phyloP scores from a whole-genome alignment of 2,329 filamentous ascomycete genomes.

The Claviceps fusiformis region DNA sequence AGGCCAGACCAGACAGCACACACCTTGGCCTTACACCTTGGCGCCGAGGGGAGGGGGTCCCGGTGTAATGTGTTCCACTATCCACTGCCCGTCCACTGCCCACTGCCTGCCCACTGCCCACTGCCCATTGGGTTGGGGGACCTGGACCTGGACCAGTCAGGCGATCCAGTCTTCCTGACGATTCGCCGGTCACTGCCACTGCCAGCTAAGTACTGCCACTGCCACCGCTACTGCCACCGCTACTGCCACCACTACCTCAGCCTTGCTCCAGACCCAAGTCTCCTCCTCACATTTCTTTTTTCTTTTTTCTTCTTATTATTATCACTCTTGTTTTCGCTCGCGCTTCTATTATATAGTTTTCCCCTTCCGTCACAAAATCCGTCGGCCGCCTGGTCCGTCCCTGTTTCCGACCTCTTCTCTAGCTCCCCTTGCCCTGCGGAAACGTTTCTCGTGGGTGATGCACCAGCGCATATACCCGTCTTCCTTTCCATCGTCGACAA shows the following conservation, averaged over 20 bases:
- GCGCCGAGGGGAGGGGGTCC: too few species aligned
- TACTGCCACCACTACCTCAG: too few species aligned
- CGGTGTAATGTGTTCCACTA: background rate
- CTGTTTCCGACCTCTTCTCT: background rate
- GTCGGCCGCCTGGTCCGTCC: background rate
- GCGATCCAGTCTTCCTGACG: background rate
- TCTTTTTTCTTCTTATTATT: background rate
- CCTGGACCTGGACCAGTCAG: background rate
- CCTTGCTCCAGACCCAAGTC: too few species aligned
- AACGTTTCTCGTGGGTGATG: background rate
- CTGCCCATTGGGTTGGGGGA: background rate
- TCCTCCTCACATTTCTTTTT: background rate
- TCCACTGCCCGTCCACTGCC: background rate
- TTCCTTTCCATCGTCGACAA: background rate
- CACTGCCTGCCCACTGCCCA: too few species aligned
- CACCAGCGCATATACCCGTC: background rate
- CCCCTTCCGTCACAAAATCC: background rate
- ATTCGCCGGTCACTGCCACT: background rate
- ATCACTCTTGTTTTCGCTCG: background rate
- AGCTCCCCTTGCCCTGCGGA: background rate
- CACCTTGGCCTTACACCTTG: too few species aligned
- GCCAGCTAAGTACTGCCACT: background rate
- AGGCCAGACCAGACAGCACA: background rate
- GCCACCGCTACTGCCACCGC: too few species aligned
- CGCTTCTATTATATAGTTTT: background rate